These are phyloP conservation scores for Colletotrichum phormii DNA, from an alignment of 2,329 filamentous ascomycete species.

Conservation along the genomic window DNA sequence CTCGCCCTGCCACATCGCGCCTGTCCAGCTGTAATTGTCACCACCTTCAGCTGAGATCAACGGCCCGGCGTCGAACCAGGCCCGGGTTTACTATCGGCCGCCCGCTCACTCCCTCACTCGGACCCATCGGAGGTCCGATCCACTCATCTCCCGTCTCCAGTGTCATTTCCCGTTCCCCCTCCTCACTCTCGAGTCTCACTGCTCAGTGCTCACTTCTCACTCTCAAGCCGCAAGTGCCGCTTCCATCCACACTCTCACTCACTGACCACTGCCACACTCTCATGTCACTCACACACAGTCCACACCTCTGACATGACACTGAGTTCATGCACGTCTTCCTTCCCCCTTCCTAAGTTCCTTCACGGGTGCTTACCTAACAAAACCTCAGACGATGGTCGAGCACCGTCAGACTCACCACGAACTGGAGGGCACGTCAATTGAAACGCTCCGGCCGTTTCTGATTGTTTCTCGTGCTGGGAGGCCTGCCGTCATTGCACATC, in stretches of 20 bases:
- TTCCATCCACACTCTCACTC: background rate
- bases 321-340: background rate
- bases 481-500: background rate
- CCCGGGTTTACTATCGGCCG: conserved; percentile 9
- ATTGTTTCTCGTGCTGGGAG: conserved; percentile 2
- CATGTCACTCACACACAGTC: background rate
- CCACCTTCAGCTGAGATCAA: conserved; percentile 2
- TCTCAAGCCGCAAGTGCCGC: background rate
- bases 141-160: background rate
- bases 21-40: background rate
- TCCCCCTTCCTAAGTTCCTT: background rate
- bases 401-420: background rate
- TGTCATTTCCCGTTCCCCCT: conserved; percentile 6
- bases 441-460: conserved; percentile 28
- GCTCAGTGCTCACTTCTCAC: background rate
- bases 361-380: conserved; percentile 5
- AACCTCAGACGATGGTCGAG: conserved; percentile 15
- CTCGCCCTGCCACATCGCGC: background rate
- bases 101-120: background rate
- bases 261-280: background rate
- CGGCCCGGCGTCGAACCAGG: conserved; percentile 11
- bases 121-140: conserved; percentile 9
- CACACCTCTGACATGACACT: too few species aligned
- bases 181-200: background rate
- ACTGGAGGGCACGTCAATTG: background rate